Conservation (phyloP, 2,329 filamentous ascomycete species). For the Triangularia verruculosa region DNA sequence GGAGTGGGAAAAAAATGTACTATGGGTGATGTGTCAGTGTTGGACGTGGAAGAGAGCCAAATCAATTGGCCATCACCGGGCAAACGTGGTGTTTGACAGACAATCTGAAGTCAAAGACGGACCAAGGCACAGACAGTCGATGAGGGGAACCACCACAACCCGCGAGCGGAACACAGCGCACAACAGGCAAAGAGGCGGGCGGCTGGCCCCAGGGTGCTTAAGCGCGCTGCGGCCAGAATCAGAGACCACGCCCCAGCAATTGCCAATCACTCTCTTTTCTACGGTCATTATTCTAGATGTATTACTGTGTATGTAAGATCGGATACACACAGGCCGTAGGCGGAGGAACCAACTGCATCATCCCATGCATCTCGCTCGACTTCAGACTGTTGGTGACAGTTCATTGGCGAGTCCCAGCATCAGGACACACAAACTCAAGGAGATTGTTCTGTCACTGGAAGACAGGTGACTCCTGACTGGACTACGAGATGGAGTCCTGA, state of each 20-base stretch:
- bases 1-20: neutral
- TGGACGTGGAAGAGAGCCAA: neutral
- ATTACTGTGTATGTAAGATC: neutral
- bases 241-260: constrained; percentile 9
- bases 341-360: neutral
- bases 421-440: neutral
- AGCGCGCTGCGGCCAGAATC: constrained; percentile 19
- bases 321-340: neutral
- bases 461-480: neutral
- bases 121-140: neutral
- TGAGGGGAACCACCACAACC: neutral
- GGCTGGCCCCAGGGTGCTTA: constrained; percentile 15
- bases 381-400: neutral
- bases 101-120: neutral
- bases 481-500: neutral
- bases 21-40: neutral
- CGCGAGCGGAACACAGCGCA: constrained; percentile 1
- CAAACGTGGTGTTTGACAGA: neutral
- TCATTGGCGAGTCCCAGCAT: neutral
- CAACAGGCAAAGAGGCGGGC: constrained; percentile 7
- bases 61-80: neutral
- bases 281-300: neutral
- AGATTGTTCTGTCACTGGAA: neutral
- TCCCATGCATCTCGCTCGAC: neutral
- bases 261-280: neutral